Percentiles rank a stretch among this genome's conserved stretches.
Conservation (phyloP, 2,329 filamentous ascomycete species). For the Ascosphaera apis region DNA sequence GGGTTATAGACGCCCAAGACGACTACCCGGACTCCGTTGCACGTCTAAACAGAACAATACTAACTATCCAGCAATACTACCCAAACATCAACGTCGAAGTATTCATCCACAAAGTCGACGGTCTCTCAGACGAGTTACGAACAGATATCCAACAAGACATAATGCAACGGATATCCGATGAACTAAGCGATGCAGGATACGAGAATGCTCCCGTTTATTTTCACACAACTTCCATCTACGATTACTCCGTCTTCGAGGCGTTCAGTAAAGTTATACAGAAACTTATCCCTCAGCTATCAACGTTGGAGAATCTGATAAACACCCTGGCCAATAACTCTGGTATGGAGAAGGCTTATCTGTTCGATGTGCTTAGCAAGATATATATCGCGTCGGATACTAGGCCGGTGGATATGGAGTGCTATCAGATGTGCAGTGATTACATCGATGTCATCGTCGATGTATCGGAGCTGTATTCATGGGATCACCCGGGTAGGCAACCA, state of each 20-base stretch:
- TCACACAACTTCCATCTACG: slow-evolving; percentile 93
- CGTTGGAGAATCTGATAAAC: slow-evolving; percentile 81
- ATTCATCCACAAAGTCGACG: slow-evolving; percentile 97
- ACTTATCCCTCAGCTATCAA: slow-evolving; percentile 76
- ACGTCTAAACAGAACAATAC: slow-evolving; percentile 67
- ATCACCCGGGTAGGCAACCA: slow-evolving; percentile 21
- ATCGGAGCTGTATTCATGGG: slow-evolving; percentile 79
- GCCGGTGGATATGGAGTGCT: slow-evolving; percentile 82
- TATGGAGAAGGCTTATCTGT: slow-evolving; percentile 95
- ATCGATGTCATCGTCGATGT: slow-evolving; percentile 97
- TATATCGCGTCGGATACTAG: slow-evolving; percentile 93
- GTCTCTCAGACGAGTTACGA: slow-evolving; percentile 90
- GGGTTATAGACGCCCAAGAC: slow-evolving; percentile 97
- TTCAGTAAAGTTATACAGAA: slow-evolving; percentile 98
- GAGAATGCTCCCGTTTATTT: slow-evolving; percentile 88
- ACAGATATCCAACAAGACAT: slow-evolving; percentile 93
- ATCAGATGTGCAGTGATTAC: slow-evolving; percentile 96
- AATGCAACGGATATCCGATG: slow-evolving; percentile 85
- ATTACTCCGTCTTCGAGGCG: slow-evolving; percentile 94
- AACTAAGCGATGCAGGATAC: slow-evolving; percentile 77
- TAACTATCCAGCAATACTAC: slow-evolving; percentile 70
- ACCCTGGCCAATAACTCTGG: slow-evolving; percentile 81
- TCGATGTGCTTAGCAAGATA: slow-evolving; percentile 93
- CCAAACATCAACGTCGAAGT: slow-evolving; percentile 93
- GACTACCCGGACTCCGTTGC: slow-evolving; percentile 85